A percentile compares a stretch with the other conserved stretches of the same genome.
phyloP scores from a whole-genome alignment of 2,329 filamentous ascomycete genomes.

The Colletotrichum sp. region DNA sequence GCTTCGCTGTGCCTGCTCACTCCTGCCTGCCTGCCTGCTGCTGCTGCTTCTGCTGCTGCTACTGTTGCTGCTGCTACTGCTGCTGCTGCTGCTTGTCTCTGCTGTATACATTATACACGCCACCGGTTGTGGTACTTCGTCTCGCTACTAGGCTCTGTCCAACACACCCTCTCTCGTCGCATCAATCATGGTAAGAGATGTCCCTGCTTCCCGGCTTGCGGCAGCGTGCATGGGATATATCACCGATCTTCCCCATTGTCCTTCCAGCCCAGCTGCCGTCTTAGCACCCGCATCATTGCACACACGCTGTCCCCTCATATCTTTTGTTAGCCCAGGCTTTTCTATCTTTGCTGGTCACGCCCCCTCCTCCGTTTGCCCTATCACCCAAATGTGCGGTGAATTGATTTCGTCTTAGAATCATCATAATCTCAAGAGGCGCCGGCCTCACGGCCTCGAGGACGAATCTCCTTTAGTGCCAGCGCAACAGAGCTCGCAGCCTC shows the following conservation, averaged over 20 bases:
- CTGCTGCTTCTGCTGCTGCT: background rate
- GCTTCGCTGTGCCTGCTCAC: constrained; percentile 23
- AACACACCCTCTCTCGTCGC: constrained; percentile 43
- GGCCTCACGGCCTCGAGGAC: constrained; percentile 44
- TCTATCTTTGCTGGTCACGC: constrained; percentile 19
- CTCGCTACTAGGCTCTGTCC: constrained; percentile 36
- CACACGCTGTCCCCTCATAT: constrained; percentile 18
- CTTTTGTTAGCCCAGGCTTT: constrained; percentile 27
- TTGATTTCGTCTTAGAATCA: constrained; percentile 41
- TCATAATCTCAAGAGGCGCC: constrained; percentile 47
- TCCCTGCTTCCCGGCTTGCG: constrained; percentile 41
- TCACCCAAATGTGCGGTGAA: constrained; percentile 39
- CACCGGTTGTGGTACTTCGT: constrained; percentile 40
- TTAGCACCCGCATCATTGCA: constrained; percentile 21
- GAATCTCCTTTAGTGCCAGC: constrained; percentile 36
- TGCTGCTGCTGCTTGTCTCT: constrained; percentile 23
- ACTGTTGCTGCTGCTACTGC: background rate
- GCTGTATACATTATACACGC: constrained; percentile 37
- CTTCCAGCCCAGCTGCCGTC: constrained; percentile 24
- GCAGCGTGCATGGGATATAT: constrained; percentile 52
- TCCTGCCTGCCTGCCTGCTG: constrained; percentile 12
- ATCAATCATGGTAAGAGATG: constrained; percentile 54
- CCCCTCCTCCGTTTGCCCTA: constrained; percentile 26
- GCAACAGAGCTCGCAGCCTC: constrained; percentile 31
- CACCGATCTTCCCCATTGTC: constrained; percentile 35